Evolutionary conservation across 2,329 filamentous ascomycete genomes (phyloP).

Genomic region (Trichoderma harzianum): DNA sequence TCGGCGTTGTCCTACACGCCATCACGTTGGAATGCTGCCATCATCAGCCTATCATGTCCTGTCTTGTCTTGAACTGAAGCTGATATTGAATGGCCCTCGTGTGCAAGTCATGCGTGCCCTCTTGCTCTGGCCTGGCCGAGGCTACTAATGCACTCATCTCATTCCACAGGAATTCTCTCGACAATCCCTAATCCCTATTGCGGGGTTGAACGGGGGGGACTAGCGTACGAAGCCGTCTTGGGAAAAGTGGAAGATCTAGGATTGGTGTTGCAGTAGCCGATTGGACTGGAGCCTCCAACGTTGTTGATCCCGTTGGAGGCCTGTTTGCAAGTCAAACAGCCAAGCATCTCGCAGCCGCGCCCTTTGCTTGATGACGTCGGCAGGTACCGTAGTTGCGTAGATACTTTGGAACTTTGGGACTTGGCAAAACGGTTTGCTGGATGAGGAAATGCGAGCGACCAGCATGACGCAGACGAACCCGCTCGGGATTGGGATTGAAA

Average conservation of each 20-base stretch:
- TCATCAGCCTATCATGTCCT: neutral
- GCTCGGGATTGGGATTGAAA: neutral
- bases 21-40: neutral
- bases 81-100: neutral
- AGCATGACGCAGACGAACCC: neutral
- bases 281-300: neutral
- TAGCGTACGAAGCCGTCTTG: conserved; percentile 4
- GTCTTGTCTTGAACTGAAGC: neutral
- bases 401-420: too few relatives aligned
- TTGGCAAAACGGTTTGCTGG: neutral
- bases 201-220: neutral
- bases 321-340: neutral
- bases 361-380: neutral
- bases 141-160: neutral
- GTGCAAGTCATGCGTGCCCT: neutral
- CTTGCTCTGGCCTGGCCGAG: neutral
- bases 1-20: neutral
- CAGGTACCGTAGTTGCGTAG: neutral
- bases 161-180: neutral
- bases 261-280: neutral
- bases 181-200: conserved; percentile 6
- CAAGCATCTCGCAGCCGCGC: neutral
- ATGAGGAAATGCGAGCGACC: neutral
- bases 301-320: conserved; percentile 8
- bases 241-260: conserved; percentile 9